Base-by-base conservation (phyloP, 768 basidiomycete genomes). In the Trichaptum fuscoviolaceum region DNA sequence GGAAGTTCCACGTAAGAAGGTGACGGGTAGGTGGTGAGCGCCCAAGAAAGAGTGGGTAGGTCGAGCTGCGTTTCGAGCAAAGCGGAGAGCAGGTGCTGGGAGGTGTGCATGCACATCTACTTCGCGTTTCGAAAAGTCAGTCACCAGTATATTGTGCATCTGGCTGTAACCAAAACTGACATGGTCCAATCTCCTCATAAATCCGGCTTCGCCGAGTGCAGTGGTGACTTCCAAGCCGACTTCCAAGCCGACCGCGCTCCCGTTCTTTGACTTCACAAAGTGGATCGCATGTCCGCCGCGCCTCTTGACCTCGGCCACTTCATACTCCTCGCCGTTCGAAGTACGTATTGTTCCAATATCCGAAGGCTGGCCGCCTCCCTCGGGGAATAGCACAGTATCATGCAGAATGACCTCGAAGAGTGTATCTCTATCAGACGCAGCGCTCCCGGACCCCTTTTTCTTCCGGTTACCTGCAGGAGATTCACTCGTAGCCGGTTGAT, bases 91-190 rank as follows among this genome's bases (percentile, higher is more conserved):
- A 93, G 81, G 68, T 93, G 93, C 71, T 94, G 93, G 0, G 89
- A 89, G 0, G 92, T 93, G 75, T 95, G 92, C 84, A 92, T 86
- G 18, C 87, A 84, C 89, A 91, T 91, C 89, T 92, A 70, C 58
- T 61, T 58, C 26, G 42, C 12, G 26, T 57, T 57, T 52, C 42
- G 20, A 25, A 42, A 62, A 25, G 26, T 63, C 61, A n/a, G 10
- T 63, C 23, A 63, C 20, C 0, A n/a, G 20, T 30, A 24, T 30
- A 24, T 57, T 30, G 27, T 30, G 20, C 57, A 36, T 62, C n/a
- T 17, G 62, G 62, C 59, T 20, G 36, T 35, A 62, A 35, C 67
- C 57, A 35, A 63, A 36, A 76, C 86, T 69, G 76, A 88, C 90
- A 80, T 91, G 89, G 73, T 95, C 92, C 68, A 86, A 83, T 68